phyloP scores from a whole-genome alignment of 306 rosid species.

The Cyclanthera cordifolia region DNA sequence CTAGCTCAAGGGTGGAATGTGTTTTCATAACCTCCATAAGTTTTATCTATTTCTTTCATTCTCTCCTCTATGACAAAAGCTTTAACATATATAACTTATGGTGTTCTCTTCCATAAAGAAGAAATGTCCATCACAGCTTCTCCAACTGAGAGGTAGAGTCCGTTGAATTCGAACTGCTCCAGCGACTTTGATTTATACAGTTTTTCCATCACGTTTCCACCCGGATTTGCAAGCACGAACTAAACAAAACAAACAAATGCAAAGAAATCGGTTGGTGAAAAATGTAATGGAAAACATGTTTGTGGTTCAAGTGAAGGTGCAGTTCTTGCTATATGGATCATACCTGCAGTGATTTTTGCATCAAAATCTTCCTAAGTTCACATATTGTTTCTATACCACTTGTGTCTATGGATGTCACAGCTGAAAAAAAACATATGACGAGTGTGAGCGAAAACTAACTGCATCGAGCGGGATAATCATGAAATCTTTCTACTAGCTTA shows the following conservation, averaged over 20 bases:
- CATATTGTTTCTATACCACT: constrained; percentile 17
- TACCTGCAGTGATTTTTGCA: constrained; percentile 21
- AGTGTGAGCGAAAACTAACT: background rate
- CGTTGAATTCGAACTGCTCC: constrained; percentile 16
- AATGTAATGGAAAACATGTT: background rate
- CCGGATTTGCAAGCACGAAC: constrained; percentile 23
- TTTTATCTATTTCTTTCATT: background rate
- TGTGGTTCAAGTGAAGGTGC: background rate
- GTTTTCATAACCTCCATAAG: background rate
- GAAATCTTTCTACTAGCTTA: background rate
- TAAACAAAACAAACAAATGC: background rate
- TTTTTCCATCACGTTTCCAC: constrained; percentile 20
- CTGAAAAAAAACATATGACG: constrained; percentile 15
- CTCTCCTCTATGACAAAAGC: background rate
- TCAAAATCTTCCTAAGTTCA: constrained; percentile 13
- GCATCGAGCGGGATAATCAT: background rate
- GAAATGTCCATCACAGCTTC: constrained; percentile 23
- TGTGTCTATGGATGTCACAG: constrained; percentile 22
- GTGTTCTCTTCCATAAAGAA: constrained; percentile 15
- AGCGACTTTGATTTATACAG: constrained; percentile 14
- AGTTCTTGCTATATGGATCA: background rate
- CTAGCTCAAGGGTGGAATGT: background rate
- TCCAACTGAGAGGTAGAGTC: constrained; percentile 19
- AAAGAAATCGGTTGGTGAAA: background rate
- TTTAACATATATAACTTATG: background rate